A percentile compares a stretch with the other conserved stretches of the same genome.
Evolutionary conservation across 176 grass and related monocot genomes (phyloP).

Genomic region (Dendrocalamus sinicus): DNA sequence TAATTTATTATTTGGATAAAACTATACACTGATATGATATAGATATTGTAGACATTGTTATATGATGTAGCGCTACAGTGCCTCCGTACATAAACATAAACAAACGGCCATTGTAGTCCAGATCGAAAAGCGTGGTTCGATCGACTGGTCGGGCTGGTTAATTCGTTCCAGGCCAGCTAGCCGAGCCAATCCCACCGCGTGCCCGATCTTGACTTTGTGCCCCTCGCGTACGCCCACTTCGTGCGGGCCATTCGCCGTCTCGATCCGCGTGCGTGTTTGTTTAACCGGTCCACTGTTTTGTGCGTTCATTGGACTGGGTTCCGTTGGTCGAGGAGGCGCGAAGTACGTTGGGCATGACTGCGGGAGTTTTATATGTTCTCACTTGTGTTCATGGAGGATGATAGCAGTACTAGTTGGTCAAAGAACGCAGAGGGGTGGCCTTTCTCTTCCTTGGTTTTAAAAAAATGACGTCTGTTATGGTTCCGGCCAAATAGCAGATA

Average conservation of each 20-base stretch:
- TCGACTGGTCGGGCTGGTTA: background rate
- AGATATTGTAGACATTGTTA: too few relatives aligned
- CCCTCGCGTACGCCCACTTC: slow-evolving; percentile 22
- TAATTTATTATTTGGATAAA: too few relatives aligned
- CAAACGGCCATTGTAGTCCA: background rate
- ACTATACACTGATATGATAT: too few relatives aligned
- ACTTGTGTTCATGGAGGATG: background rate
- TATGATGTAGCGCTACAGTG: background rate
- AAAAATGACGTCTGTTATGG: too few relatives aligned
- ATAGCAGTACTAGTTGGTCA: slow-evolving; percentile 12
- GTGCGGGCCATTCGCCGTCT: background rate
- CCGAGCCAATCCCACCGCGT: slow-evolving; percentile 34
- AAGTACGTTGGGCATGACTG: slow-evolving; percentile 18
- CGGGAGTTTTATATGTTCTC: slow-evolving; percentile 14
- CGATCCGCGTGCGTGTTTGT: background rate
- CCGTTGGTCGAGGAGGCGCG: slow-evolving; percentile 36
- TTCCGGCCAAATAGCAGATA: too few relatives aligned
- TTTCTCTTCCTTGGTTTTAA: background rate
- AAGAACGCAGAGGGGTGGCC: background rate
- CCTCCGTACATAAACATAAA: background rate
- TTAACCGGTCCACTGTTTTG: background rate
- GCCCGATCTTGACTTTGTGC: slow-evolving; percentile 44
- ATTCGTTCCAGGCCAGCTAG: background rate
- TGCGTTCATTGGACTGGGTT: background rate
- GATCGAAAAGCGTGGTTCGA: slow-evolving; percentile 10